phyloP scores from a whole-genome alignment of 2,329 filamentous ascomycete species.

The Phoma sp. region DNA sequence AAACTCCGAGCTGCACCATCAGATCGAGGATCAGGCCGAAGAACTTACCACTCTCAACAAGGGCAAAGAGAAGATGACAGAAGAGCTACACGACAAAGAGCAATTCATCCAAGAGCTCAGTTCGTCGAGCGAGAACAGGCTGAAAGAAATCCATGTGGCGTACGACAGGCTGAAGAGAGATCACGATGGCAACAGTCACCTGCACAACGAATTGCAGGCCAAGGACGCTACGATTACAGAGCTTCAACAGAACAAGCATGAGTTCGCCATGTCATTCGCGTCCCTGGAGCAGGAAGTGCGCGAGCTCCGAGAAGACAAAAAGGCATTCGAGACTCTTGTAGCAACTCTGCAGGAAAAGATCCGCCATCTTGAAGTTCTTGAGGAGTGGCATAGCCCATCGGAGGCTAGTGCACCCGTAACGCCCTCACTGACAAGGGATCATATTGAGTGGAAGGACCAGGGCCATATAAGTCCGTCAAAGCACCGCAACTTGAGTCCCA shows the following conservation, averaged over 20 bases:
- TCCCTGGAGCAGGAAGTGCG: constrained; percentile 41
- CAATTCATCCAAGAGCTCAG: constrained; percentile 36
- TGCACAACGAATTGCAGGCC: constrained; percentile 29
- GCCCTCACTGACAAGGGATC: constrained; percentile 10
- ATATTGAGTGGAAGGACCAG: constrained; percentile 24
- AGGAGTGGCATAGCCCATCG: constrained; percentile 30
- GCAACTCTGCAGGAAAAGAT: constrained; percentile 42
- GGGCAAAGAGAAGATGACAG: constrained; percentile 30
- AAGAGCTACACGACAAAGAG: constrained; percentile 38
- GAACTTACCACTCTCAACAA: constrained; percentile 34
- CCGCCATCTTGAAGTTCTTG: constrained; percentile 32
- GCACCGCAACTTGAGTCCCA: constrained; percentile 14
- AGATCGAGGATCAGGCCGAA: constrained; percentile 34
- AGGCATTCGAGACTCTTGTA: constrained; percentile 40
- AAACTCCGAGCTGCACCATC: constrained; percentile 38
- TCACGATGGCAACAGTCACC: constrained; percentile 21
- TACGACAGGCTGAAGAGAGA: constrained; percentile 31
- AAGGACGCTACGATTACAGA: constrained; percentile 40
- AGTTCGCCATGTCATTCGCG: constrained; percentile 33
- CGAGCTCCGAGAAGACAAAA: constrained; percentile 40
- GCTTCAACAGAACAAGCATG: constrained; percentile 32
- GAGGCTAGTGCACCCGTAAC: constrained; percentile 13
- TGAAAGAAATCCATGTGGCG: constrained; percentile 31
- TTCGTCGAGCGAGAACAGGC: constrained; percentile 27
- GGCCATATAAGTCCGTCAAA: constrained; percentile 16